phyloP scores from a whole-genome alignment of 805 yeast species.

The Myxozyma nipponensis region DNA sequence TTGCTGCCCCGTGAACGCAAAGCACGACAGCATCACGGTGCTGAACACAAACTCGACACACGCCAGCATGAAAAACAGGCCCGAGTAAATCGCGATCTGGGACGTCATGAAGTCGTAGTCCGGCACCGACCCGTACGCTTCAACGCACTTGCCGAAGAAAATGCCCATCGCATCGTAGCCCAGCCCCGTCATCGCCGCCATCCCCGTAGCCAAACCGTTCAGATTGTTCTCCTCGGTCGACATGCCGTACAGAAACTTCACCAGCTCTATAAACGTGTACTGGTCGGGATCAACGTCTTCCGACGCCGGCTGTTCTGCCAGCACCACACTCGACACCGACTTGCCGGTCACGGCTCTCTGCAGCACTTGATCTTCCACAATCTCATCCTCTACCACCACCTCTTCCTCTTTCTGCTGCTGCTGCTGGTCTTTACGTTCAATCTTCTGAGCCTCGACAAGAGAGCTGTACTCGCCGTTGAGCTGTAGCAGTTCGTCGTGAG shows the following conservation, averaged over 20 bases:
- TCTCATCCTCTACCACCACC: constrained; percentile 9
- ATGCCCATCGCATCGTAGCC: constrained; percentile 40
- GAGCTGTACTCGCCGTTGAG: constrained; percentile 26
- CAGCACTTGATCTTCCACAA: constrained; percentile 1
- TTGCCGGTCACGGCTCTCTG: constrained; percentile 5
- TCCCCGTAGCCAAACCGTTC: constrained; percentile 7
- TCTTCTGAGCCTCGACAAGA: constrained; percentile 32
- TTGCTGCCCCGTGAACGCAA: constrained; percentile 22
- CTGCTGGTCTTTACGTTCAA: constrained; percentile 12
- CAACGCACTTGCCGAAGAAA: constrained; percentile 35
- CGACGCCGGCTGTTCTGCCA: constrained; percentile 1
- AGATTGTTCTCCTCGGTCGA: constrained; percentile 8
- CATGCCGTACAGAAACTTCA: constrained; percentile 8
- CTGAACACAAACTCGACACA: constrained; percentile 19
- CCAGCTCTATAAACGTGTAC: constrained; percentile 8
- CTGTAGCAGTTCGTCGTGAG: constrained; percentile 33
- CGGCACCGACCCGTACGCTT: constrained; percentile 31
- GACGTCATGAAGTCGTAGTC: constrained; percentile 31
- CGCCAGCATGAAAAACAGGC: constrained; percentile 23
- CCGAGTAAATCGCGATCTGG: constrained; percentile 12
- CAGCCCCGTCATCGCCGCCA: constrained; percentile 37
- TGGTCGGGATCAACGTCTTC: not conserved
- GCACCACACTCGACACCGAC: constrained; percentile 13
- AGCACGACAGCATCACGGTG: constrained; percentile 8
- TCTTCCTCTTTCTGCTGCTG: constrained; percentile 6